These are phyloP conservation scores for Pseudomassariella vexata DNA, from an alignment of 2,329 filamentous ascomycete genomes.

Conservation along the genomic window DNA sequence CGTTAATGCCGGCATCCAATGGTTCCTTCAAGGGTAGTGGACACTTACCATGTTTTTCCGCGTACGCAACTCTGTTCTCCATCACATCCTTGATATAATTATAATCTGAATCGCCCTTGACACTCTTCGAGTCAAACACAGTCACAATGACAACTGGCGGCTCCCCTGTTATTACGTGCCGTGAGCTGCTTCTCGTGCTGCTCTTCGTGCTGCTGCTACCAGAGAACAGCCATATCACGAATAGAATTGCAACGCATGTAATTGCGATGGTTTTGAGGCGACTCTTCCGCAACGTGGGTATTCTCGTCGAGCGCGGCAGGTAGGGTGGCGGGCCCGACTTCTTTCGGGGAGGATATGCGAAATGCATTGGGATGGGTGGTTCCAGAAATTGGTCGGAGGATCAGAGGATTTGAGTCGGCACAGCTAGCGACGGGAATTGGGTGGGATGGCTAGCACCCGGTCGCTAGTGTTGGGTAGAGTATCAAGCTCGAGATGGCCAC, in stretches of 20 bases:
- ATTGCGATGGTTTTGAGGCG: constrained; percentile 56
- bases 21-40: background rate
- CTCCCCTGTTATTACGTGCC: constrained; percentile 47
- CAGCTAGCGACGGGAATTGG: no score
- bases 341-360: constrained; percentile 83
- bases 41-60: constrained; percentile 71
- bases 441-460: no score
- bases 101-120: constrained; percentile 58
- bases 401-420: no score
- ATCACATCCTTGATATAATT: constrained; percentile 68
- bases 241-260: constrained; percentile 46
- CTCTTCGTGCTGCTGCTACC: constrained; percentile 20
- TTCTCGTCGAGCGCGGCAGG: constrained; percentile 51
- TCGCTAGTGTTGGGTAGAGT: no score
- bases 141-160: constrained; percentile 76
- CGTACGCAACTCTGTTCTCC: constrained; percentile 81
- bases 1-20: constrained; percentile 6
- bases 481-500: no score
- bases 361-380: constrained; percentile 62
- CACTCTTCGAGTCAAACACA: constrained; percentile 61
- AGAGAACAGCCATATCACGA: constrained; percentile 56
- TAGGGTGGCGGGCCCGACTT: constrained; percentile 71
- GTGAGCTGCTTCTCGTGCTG: constrained; percentile 27
- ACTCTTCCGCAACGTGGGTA: constrained; percentile 52
- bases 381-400: background rate